phyloP scores from a whole-genome alignment of 2,329 filamentous ascomycete species.

The Grosmannia huntii region DNA sequence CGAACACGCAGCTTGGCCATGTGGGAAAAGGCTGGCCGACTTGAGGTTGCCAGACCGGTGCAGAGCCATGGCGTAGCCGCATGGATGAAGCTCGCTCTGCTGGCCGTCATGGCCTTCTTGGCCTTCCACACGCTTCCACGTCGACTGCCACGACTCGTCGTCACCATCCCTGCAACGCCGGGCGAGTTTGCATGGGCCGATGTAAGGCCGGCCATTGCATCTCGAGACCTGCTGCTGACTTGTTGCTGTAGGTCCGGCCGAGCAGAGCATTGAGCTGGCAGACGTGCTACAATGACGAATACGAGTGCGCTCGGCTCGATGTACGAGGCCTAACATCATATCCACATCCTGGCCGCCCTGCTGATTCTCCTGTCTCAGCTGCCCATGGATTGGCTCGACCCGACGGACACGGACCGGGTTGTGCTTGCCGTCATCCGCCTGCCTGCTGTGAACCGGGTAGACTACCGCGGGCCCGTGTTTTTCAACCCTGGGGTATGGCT shows the following conservation, averaged over 20 bases:
- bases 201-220: no score
- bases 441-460: constrained; percentile 16
- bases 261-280: constrained; percentile 22
- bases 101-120: background rate
- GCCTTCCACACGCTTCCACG: background rate
- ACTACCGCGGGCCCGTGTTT: constrained; percentile 23
- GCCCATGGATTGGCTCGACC: constrained; percentile 28
- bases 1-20: background rate
- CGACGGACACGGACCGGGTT: constrained; percentile 20
- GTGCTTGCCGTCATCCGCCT: constrained; percentile 25
- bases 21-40: background rate
- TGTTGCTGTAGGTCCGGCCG: constrained; percentile 15
- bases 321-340: background rate
- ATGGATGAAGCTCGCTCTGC: background rate
- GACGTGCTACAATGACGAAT: constrained; percentile 19
- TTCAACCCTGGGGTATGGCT: constrained; percentile 24
- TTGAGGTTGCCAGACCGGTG: background rate
- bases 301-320: constrained; percentile 25
- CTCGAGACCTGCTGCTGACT: background rate
- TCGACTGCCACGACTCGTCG: background rate
- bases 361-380: constrained; percentile 10
- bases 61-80: background rate
- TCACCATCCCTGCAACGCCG: background rate
- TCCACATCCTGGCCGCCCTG: background rate
- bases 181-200: background rate